Evolutionary conservation across 2,329 filamentous ascomycete species (phyloP).

Genomic region (Karstenula rhodostoma): DNA sequence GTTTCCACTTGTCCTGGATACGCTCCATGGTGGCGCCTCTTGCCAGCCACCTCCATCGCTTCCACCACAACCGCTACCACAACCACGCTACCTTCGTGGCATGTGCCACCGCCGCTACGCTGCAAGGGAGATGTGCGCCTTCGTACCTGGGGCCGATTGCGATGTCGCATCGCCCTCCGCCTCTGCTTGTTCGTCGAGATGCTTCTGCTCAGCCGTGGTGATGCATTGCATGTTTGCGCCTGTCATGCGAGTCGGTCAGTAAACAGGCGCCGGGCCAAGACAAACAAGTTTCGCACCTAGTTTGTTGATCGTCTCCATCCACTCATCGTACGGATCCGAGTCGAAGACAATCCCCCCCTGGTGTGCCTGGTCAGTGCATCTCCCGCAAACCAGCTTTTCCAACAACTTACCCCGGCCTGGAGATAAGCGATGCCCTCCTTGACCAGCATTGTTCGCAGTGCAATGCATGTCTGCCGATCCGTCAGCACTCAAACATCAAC

Average conservation of each 20-base stretch:
- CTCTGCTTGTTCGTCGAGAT: constrained; percentile 58
- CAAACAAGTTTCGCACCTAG: constrained; percentile 59
- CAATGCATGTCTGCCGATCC: constrained; percentile 64
- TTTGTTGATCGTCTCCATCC: constrained; percentile 97
- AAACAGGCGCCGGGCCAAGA: constrained; percentile 14
- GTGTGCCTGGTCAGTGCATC: constrained; percentile 28
- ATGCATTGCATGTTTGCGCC: constrained; percentile 87
- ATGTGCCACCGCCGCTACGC: constrained; percentile 29
- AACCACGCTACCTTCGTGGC: not conserved
- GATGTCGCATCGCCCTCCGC: constrained; percentile 20
- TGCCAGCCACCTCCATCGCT: constrained; percentile 5
- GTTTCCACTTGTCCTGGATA: not conserved
- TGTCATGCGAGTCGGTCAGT: constrained; percentile 34
- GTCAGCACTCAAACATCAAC: constrained; percentile 24
- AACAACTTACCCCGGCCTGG: constrained; percentile 76
- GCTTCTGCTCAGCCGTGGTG: constrained; percentile 78
- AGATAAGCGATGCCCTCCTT: constrained; percentile 93
- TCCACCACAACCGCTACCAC: no score
- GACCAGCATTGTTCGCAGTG: constrained; percentile 89
- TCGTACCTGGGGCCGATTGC: not conserved
- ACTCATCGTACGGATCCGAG: constrained; percentile 89
- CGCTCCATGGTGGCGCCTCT: not conserved
- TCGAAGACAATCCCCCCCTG: constrained; percentile 61
- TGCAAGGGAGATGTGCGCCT: constrained; percentile 33
- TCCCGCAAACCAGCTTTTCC: constrained; percentile 26